These are phyloP conservation scores for Penicillium paradoxum DNA, from an alignment of 495 filamentous ascomycete genomes.

Conservation along the genomic window DNA sequence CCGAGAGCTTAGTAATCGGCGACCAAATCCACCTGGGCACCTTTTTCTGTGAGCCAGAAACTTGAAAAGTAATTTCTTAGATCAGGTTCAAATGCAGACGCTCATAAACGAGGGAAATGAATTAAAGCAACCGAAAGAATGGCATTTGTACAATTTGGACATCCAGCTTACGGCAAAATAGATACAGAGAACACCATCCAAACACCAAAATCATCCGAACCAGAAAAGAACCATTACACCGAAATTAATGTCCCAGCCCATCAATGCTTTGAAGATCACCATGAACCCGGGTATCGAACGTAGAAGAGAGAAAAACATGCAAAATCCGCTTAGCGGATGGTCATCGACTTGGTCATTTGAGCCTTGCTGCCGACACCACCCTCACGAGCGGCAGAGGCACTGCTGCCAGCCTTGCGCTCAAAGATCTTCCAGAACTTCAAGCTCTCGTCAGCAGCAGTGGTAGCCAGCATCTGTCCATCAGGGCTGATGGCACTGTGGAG, in stretches of 20 bases:
- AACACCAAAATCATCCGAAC: constrained; percentile 5
- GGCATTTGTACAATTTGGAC: constrained; percentile 21
- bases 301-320: constrained; percentile 14
- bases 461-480: constrained; percentile 95
- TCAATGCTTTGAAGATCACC: constrained; percentile 23
- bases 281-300: constrained; percentile 20
- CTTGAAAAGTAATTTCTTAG: not conserved
- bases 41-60: not conserved
- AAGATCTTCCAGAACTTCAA: constrained; percentile 99
- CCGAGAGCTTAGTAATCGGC: constrained; percentile 36
- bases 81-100: not conserved
- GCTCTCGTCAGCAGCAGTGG: constrained; percentile 90
- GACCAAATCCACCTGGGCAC: not conserved
- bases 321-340: constrained; percentile 68
- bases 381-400: constrained; percentile 50
- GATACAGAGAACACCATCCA: constrained; percentile 11
- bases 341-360: constrained; percentile 91
- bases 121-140: not conserved
- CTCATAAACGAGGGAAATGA: not conserved
- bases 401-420: constrained; percentile 85
- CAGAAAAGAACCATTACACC: constrained; percentile 11
- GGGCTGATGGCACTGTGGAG: constrained; percentile 92
- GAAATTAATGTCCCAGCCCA: constrained; percentile 21
- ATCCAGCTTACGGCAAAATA: constrained; percentile 9
- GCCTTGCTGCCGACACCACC: constrained; percentile 57